These are phyloP conservation scores for Henckelia pumila DNA, from an alignment of 257 asterid genomes.

Conservation along the genomic window DNA sequence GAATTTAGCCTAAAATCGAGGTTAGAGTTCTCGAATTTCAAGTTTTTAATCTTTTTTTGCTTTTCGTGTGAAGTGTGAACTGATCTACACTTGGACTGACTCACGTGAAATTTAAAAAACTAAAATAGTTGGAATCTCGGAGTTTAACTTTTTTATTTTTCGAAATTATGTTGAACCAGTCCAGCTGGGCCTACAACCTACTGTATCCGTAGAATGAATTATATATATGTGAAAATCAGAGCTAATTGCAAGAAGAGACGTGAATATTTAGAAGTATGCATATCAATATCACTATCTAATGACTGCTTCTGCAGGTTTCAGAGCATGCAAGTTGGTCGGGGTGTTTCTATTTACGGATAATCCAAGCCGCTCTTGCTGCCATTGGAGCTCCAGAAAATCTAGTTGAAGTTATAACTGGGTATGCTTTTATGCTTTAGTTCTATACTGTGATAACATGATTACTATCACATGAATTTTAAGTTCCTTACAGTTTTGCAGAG, in stretches of 20 bases:
- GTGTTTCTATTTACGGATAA: slow-evolving; percentile 88
- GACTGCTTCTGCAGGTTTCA: slow-evolving; percentile 60
- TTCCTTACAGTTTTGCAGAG: slow-evolving; percentile 84
- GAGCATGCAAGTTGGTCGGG: slow-evolving; percentile 99
- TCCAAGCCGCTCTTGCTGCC: slow-evolving; percentile 92
- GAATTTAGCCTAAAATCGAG: too few relatives aligned
- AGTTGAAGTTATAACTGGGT: slow-evolving; percentile 98
- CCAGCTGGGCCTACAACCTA: neutral
- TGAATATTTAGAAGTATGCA: slow-evolving; percentile 2
- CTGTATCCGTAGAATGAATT: neutral
- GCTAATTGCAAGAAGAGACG: slow-evolving; percentile 1
- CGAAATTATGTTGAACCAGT: too few relatives aligned
- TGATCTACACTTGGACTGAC: too few relatives aligned
- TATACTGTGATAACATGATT: slow-evolving; percentile 27
- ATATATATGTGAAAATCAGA: neutral
- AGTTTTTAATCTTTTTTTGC: too few relatives aligned
- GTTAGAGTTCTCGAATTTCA: neutral
- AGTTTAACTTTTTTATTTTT: too few relatives aligned
- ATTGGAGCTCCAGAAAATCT: slow-evolving; percentile 99
- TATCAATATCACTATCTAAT: slow-evolving; percentile 12
- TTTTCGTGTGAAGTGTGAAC: too few relatives aligned
- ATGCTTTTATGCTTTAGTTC: slow-evolving; percentile 29
- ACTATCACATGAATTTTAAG: slow-evolving; percentile 25
- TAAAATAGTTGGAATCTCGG: too few relatives aligned
- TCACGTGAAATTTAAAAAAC: too few relatives aligned